Conservation (phyloP, 495 filamentous ascomycete species). For the Penicillium fimorum region DNA sequence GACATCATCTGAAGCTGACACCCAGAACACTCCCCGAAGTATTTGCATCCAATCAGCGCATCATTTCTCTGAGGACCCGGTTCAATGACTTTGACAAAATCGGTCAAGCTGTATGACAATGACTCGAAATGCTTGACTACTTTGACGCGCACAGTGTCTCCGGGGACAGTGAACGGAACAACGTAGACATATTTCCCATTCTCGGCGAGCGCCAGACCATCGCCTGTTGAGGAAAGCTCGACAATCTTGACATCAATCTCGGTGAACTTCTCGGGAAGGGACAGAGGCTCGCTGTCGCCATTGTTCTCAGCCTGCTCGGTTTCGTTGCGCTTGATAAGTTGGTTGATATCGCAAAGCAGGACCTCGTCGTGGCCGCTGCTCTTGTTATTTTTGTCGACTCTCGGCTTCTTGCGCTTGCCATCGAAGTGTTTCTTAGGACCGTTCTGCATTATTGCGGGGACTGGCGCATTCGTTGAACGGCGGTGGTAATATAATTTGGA, state of each 20-base stretch:
- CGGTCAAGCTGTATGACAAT: constrained; percentile 65
- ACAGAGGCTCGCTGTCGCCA: constrained; percentile 18
- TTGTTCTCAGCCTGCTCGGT: constrained; percentile 29
- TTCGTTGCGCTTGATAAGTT: constrained; percentile 56
- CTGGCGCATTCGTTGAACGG: constrained; percentile 19
- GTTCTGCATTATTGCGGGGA: constrained; percentile 33
- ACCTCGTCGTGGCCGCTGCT: constrained; percentile 63
- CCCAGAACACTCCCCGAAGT: constrained; percentile 84
- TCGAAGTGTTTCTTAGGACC: constrained; percentile 28
- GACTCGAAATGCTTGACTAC: constrained; percentile 66
- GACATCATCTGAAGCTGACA: constrained; percentile 98
- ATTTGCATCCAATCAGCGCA: constrained; percentile 70
- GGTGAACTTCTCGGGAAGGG: constrained; percentile 64
- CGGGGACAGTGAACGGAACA: constrained; percentile 84
- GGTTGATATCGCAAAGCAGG: constrained; percentile 65
- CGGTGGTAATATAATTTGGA: constrained; percentile 13
- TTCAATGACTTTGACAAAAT: constrained; percentile 74
- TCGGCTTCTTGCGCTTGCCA: constrained; percentile 50
- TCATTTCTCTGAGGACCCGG: constrained; percentile 78
- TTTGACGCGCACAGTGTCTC: constrained; percentile 76
- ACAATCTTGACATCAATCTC: constrained; percentile 77
- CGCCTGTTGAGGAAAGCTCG: constrained; percentile 83
- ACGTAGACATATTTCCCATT: constrained; percentile 75
- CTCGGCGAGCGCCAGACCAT: constrained; percentile 70
- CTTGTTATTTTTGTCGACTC: constrained; percentile 40